A percentile compares a stretch with the other conserved stretches of the same genome.
Conservation (phyloP, 148 eudicot genomes). For the Chenopodium suecicum region DNA sequence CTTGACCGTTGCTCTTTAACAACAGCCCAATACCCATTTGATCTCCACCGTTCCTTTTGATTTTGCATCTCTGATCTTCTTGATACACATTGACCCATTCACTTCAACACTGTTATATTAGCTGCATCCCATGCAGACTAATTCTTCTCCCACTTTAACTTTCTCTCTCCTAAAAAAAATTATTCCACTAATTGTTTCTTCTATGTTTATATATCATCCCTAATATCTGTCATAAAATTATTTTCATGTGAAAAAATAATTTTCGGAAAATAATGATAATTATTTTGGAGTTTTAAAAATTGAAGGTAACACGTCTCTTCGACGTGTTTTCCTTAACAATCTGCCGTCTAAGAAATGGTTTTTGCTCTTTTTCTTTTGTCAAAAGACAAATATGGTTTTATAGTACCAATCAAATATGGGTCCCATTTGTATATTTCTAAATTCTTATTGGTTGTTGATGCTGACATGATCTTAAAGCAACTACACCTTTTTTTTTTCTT, state of each 20-base stretch:
- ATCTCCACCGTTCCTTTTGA: slow-evolving; percentile 5
- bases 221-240: not conserved
- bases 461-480: not conserved
- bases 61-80: not conserved
- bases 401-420: not conserved
- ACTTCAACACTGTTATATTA: not conserved
- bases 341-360: not conserved
- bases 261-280: no score
- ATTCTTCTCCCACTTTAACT: not conserved
- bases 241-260: not conserved
- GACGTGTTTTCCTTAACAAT: slow-evolving; percentile 9
- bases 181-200: not conserved
- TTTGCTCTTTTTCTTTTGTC: not conserved
- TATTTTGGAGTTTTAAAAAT: not conserved
- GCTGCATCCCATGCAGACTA: not conserved
- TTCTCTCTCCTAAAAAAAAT: not conserved
- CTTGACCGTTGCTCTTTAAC: slow-evolving; percentile 23
- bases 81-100: slow-evolving; percentile 26
- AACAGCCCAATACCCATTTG: slow-evolving; percentile 17
- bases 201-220: not conserved
- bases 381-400: slow-evolving; percentile 4
- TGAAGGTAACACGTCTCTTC: not conserved
- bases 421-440: not conserved
- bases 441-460: slow-evolving; percentile 4
- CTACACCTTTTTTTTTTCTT: no score